phyloP scores from a whole-genome alignment of 129 eudicot genomes.

The Escallonia herrerae region DNA sequence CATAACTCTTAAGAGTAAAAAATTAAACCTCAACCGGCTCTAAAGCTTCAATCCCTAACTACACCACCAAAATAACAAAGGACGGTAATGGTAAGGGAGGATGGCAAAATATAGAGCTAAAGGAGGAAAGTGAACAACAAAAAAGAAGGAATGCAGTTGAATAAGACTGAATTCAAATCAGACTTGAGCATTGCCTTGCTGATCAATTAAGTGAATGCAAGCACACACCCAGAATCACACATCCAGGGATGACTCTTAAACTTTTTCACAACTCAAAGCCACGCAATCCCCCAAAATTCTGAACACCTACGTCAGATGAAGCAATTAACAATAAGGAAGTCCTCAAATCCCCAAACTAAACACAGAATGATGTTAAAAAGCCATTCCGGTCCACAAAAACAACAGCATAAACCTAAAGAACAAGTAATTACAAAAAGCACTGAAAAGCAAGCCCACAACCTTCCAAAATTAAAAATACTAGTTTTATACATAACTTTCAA shows the following conservation, averaged over 20 bases:
- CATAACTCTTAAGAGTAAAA: too few species aligned
- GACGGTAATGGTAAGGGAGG: too few species aligned
- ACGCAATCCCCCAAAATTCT: background rate
- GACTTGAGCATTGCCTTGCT: background rate
- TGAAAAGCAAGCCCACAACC: slow-evolving; percentile 1
- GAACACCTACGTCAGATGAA: slow-evolving; percentile 3
- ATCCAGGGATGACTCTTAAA: background rate
- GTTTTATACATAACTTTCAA: background rate
- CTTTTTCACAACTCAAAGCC: slow-evolving; percentile 2
- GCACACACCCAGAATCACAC: background rate
- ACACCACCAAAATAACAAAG: too few species aligned
- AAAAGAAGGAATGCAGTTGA: background rate
- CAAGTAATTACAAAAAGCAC: slow-evolving; percentile 2
- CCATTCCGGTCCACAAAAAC: background rate
- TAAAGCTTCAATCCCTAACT: too few species aligned
- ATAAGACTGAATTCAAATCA: slow-evolving; percentile 1
- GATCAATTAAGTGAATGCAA: too few species aligned
- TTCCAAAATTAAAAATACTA: background rate
- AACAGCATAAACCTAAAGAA: background rate
- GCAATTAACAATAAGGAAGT: slow-evolving; percentile 3
- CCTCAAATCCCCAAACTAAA: background rate
- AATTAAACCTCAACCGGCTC: too few species aligned
- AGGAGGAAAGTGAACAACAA: background rate
- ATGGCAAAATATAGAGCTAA: too few species aligned
- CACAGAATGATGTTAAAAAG: slow-evolving; percentile 4